Conservation (phyloP, 2,329 filamentous ascomycete genomes). For the Neonectria hederae region DNA sequence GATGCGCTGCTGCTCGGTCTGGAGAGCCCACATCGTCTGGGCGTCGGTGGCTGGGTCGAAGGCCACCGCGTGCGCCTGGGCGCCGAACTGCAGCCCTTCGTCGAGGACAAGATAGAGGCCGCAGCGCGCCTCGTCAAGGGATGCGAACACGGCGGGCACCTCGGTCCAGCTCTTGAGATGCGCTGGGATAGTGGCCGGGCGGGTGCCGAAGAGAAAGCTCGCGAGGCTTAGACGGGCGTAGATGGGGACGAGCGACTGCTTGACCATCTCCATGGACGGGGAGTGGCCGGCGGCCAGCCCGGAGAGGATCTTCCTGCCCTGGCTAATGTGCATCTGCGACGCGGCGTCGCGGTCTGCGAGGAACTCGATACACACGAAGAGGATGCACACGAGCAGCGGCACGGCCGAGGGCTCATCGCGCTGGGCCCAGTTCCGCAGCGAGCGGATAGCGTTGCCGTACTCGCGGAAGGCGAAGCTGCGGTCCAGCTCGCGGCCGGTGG, state of each 20-base stretch:
- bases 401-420: constrained; percentile 44
- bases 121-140: constrained; percentile 44
- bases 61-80: constrained; percentile 37
- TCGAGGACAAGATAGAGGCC: constrained; percentile 53
- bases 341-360: constrained; percentile 59
- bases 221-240: constrained; percentile 55
- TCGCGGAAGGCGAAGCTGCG: constrained; percentile 44
- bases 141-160: constrained; percentile 48
- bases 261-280: constrained; percentile 50
- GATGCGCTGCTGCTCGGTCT: constrained; percentile 46
- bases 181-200: constrained; percentile 48
- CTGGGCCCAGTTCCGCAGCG: constrained; percentile 50
- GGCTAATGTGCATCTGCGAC: constrained; percentile 56
- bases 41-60: constrained; percentile 40
- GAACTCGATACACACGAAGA: constrained; percentile 65
- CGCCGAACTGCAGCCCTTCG: constrained; percentile 50
- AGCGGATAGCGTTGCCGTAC: constrained; percentile 59
- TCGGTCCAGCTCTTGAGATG: constrained; percentile 45
- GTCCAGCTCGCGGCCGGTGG: constrained; percentile 31
- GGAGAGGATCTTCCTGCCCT: constrained; percentile 54
- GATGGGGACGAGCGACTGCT: constrained; percentile 54
- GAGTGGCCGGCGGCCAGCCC: constrained; percentile 43
- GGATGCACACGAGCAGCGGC: constrained; percentile 56
- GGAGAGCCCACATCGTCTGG: constrained; percentile 41
- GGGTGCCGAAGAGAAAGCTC: constrained; percentile 52